phyloP scores from a whole-genome alignment of 139 green algal species.

The Chlamydomonas urium region DNA sequence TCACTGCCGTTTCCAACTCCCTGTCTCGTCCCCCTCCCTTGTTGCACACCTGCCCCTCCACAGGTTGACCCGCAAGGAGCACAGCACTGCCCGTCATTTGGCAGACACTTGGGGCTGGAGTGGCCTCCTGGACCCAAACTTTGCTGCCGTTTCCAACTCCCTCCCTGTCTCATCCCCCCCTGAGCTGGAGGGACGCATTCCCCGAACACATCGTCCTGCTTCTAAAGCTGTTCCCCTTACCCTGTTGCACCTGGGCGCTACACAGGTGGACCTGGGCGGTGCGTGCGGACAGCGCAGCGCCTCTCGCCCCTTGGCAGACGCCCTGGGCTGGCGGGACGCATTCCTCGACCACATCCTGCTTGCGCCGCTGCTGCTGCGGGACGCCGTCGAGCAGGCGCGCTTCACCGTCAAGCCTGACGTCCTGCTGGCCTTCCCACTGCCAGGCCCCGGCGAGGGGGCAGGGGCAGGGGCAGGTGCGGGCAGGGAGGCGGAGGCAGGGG shows the following conservation, averaged over 20 bases:
- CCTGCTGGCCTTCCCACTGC: neutral
- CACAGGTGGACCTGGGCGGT: neutral
- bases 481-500: too few relatives aligned
- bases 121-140: neutral
- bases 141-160: neutral
- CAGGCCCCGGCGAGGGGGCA: too few relatives aligned
- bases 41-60: too few relatives aligned
- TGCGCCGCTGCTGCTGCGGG: conserved; percentile 43
- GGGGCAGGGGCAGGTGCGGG: neutral
- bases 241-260: neutral
- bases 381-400: conserved; percentile 45
- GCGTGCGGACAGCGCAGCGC: neutral
- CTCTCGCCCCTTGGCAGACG: neutral
- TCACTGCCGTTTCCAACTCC: neutral
- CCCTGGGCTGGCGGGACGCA: conserved; percentile 40
- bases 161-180: neutral
- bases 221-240: neutral
- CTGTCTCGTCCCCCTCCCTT: neutral
- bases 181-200: too few relatives aligned
- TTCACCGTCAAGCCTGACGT: conserved; percentile 19
- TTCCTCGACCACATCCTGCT: conserved; percentile 57
- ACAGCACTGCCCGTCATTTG: too few relatives aligned
- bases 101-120: neutral
- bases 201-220: too few relatives aligned
- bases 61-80: too few relatives aligned